phyloP scores from a whole-genome alignment of 2,329 filamentous ascomycete species.

The Didymella glomerata region DNA sequence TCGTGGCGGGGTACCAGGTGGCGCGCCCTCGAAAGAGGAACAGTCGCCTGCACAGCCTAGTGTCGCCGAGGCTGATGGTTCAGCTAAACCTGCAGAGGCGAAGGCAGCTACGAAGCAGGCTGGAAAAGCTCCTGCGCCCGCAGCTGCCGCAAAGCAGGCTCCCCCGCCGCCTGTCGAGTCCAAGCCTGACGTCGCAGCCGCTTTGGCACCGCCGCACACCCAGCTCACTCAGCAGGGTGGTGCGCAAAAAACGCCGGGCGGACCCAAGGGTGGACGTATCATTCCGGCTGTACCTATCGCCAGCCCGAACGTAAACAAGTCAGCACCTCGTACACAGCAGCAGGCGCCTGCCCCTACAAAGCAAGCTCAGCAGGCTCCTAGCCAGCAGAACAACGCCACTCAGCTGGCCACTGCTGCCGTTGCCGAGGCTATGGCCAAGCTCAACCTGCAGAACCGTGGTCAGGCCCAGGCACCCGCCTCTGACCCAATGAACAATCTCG shows the following conservation, averaged over 20 bases:
- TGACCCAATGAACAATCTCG: conserved; percentile 71
- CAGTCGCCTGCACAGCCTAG: conserved; percentile 42
- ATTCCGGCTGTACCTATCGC: conserved; percentile 72
- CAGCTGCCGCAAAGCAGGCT: conserved; percentile 57
- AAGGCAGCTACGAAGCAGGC: conserved; percentile 59
- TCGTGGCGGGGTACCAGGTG: conserved; percentile 45
- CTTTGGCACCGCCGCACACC: conserved; percentile 61
- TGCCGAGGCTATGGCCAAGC: conserved; percentile 80
- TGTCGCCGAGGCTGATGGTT: conserved; percentile 57
- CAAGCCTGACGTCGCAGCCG: conserved; percentile 69
- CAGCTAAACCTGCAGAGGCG: conserved; percentile 61
- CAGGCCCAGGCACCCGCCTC: conserved; percentile 39
- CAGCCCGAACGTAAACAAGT: conserved; percentile 49
- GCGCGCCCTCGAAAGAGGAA: conserved; percentile 41
- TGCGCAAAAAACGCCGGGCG: conserved; percentile 51
- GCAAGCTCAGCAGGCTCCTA: conserved; percentile 39
- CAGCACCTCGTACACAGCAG: conserved; percentile 50
- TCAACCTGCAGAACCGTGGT: conserved; percentile 54
- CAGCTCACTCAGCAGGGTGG: conserved; percentile 46
- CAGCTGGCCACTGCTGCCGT: conserved; percentile 78
- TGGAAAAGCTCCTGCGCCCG: conserved; percentile 46
- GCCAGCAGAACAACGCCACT: conserved; percentile 68
- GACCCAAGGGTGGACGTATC: conserved; percentile 62
- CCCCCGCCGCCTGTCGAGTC: conserved; percentile 73
- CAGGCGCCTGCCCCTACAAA: conserved; percentile 53